These are phyloP conservation scores for Fusarium sp. DNA, from an alignment of 2,329 filamentous ascomycete species.

Conservation along the genomic window DNA sequence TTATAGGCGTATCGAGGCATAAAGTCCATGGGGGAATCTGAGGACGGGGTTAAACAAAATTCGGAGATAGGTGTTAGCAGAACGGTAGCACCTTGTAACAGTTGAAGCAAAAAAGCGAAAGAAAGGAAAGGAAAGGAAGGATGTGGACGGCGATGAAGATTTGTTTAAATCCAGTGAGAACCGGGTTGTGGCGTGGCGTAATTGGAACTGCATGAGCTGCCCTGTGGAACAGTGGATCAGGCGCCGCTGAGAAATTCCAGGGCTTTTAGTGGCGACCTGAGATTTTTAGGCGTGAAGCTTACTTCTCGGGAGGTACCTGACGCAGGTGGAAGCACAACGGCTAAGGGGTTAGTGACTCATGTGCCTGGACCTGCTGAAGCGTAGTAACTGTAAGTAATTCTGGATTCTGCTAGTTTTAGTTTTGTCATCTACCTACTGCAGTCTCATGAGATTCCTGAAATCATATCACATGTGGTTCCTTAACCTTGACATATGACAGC, in stretches of 20 bases:
- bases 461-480: conserved; percentile 24
- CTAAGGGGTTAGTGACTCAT: conserved; percentile 16
- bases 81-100: conserved; percentile 25
- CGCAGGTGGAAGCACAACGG: conserved; percentile 16
- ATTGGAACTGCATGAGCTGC: conserved; percentile 25
- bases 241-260: conserved; percentile 38
- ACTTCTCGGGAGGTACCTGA: neutral
- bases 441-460: conserved; percentile 10
- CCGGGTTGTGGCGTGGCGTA: conserved; percentile 40
- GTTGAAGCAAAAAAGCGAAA: conserved; percentile 17
- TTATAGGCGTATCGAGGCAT: conserved; percentile 40
- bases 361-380: neutral
- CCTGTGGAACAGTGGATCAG: conserved; percentile 35
- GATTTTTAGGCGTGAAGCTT: conserved; percentile 26
- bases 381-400: neutral
- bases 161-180: conserved; percentile 36
- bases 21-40: conserved; percentile 45
- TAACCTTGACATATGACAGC: conserved; percentile 26
- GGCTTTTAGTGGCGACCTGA: conserved; percentile 33
- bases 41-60: conserved; percentile 1
- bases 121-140: neutral
- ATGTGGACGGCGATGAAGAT: conserved; percentile 36
- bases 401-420: neutral
- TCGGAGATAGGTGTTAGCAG: conserved; percentile 32
- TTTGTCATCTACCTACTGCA: conserved; percentile 5